Conservation (phyloP, 331 rosid genomes). For the Acacia concinna region DNA sequence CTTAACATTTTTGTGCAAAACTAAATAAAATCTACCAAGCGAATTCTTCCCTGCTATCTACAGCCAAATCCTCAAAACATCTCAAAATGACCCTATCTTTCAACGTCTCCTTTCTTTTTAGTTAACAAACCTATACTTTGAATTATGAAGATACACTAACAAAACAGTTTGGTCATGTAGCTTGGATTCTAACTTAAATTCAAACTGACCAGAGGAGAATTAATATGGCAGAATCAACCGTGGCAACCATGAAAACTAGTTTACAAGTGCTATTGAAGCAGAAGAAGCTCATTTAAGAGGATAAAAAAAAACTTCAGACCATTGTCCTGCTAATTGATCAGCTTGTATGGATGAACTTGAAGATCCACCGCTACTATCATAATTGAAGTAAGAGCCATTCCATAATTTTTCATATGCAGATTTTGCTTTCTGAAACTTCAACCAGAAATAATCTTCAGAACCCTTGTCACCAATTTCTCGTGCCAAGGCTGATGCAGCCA, state of each 20-base stretch:
- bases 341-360: conserved; percentile 87
- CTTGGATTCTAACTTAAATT: conserved; percentile 9
- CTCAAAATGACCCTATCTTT: not conserved
- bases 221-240: not conserved
- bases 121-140: not conserved
- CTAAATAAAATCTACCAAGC: not conserved
- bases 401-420: conserved; percentile 73
- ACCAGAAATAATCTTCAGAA: conserved; percentile 80
- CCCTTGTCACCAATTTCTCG: conserved; percentile 75
- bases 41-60: not conserved
- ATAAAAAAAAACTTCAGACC: conserved; percentile 52
- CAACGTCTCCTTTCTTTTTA: not conserved
- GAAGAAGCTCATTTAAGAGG: not conserved
- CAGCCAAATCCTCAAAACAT: conserved; percentile 17
- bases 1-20: not conserved
- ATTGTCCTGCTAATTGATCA: conserved; percentile 97
- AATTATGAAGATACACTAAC: not conserved
- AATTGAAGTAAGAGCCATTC: conserved; percentile 96
- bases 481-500: conserved; percentile 91
- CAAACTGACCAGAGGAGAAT: not conserved
- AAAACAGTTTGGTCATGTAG: not conserved
- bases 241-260: conserved; percentile 25
- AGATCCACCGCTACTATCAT: conserved; percentile 70
- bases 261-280: not conserved
- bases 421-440: conserved; percentile 78